A percentile compares a stretch with the other conserved stretches of the same genome.
Conservation (phyloP, 2,329 filamentous ascomycete genomes). For the Phialocephala sp. region DNA sequence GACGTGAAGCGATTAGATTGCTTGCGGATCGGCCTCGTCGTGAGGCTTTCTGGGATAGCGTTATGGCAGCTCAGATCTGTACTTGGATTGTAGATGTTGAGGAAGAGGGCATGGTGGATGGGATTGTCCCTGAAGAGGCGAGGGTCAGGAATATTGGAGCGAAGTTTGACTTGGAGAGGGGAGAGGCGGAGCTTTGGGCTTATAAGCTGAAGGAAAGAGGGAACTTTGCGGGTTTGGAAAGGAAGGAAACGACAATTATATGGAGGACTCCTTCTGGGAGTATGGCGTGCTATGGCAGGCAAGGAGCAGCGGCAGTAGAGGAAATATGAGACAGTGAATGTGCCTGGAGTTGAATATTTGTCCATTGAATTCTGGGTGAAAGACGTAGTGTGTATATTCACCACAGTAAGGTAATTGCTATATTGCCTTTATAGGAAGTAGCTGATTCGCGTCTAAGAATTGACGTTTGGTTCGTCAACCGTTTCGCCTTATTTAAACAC, state of each 20-base stretch:
- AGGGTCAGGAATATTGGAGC: constrained; percentile 25
- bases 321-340: too few relatives aligned
- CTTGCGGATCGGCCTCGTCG: constrained; percentile 25
- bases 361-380: too few relatives aligned
- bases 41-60: constrained; percentile 32
- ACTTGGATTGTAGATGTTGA: constrained; percentile 35
- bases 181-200: neutral
- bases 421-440: too few relatives aligned
- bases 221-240: neutral
- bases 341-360: too few relatives aligned
- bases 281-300: neutral
- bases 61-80: constrained; percentile 26
- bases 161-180: constrained; percentile 19
- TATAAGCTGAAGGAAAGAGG: neutral
- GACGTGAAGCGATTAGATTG: constrained; percentile 33
- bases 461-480: too few relatives aligned
- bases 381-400: too few relatives aligned
- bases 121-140: constrained; percentile 31
- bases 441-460: too few relatives aligned
- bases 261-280: neutral
- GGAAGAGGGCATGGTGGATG: constrained; percentile 34
- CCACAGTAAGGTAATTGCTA: too few relatives aligned
- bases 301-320: too few relatives aligned
- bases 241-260: neutral
- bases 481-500: too few relatives aligned